Evolutionary conservation across 345 rosid genomes (phyloP).

Genomic region (Erodium maritimum): DNA sequence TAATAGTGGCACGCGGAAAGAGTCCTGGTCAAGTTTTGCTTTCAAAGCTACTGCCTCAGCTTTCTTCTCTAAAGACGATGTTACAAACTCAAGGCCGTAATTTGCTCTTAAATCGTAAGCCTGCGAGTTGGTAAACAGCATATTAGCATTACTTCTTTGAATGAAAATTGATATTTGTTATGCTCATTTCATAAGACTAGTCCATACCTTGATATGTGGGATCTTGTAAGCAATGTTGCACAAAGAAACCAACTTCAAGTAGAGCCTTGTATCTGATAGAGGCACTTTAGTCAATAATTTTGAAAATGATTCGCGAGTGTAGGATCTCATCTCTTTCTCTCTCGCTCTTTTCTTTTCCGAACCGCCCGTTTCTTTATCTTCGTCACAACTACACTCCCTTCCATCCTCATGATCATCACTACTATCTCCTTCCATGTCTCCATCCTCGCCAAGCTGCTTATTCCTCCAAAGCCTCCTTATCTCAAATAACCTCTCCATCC

Average conservation of each 20-base stretch:
- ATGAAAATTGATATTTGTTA: too few species aligned
- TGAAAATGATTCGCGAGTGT: constrained; percentile 41
- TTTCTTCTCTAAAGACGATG: constrained; percentile 76
- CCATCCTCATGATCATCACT: constrained; percentile 15
- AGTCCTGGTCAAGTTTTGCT: constrained; percentile 46
- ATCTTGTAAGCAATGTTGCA: constrained; percentile 84
- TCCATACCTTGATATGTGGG: constrained; percentile 50
- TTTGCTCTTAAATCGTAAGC: constrained; percentile 40
- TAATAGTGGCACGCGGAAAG: constrained; percentile 19
- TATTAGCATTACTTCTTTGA: not conserved
- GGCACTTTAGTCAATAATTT: constrained; percentile 37
- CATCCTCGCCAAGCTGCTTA: constrained; percentile 21
- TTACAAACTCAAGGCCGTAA: constrained; percentile 56
- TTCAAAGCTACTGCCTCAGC: constrained; percentile 46
- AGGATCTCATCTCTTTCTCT: constrained; percentile 19
- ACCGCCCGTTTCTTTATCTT: constrained; percentile 33
- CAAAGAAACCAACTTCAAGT: constrained; percentile 73
- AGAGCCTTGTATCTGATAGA: constrained; percentile 50
- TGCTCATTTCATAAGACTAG: too few species aligned
- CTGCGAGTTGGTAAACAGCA: constrained; percentile 13
- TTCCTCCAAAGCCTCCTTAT: constrained; percentile 47
- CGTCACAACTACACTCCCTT: constrained; percentile 28
- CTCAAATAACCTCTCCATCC: constrained; percentile 59
- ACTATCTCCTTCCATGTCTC: constrained; percentile 17
- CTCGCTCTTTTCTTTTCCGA: constrained; percentile 35